These are phyloP conservation scores for Pseudocercospora macadamiae DNA, from an alignment of 2,329 filamentous ascomycete genomes.

Conservation along the genomic window DNA sequence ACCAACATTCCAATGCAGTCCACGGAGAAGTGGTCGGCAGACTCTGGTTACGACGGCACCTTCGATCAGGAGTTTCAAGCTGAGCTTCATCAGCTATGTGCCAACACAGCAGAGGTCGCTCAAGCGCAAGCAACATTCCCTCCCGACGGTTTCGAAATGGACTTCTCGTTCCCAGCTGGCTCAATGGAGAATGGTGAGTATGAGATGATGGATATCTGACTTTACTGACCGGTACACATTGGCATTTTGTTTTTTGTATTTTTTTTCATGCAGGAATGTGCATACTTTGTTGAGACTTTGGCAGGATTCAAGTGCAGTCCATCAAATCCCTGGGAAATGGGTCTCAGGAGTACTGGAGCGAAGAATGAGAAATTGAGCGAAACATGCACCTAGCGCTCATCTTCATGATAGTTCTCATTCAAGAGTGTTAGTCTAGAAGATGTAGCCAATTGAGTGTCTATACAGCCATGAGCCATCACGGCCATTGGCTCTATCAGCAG, in stretches of 20 bases:
- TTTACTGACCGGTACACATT: too few species aligned
- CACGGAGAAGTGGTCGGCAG: background rate
- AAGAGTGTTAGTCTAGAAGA: constrained; percentile 28
- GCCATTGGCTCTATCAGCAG: constrained; percentile 32
- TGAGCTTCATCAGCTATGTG: background rate
- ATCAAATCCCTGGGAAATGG: too few species aligned
- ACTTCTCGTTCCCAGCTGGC: background rate
- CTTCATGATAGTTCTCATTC: background rate
- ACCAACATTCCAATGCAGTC: background rate
- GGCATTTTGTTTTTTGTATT: too few species aligned
- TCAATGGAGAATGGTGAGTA: background rate
- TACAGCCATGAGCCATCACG: constrained; percentile 27
- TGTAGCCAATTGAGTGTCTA: constrained; percentile 32
- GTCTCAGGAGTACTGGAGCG: too few species aligned
- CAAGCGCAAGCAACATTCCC: background rate
- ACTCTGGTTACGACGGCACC: background rate
- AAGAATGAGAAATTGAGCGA: too few species aligned
- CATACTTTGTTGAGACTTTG: too few species aligned
- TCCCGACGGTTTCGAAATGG: background rate
- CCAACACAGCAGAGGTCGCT: background rate
- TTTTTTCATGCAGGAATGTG: too few species aligned
- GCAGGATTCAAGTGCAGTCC: too few species aligned
- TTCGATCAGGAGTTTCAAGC: background rate
- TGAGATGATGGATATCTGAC: background rate
- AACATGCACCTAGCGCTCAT: too few species aligned